A percentile compares a stretch with the other conserved stretches of the same genome.
phyloP scores from a whole-genome alignment of 495 filamentous ascomycete genomes.

The Cetradonia linearis region DNA sequence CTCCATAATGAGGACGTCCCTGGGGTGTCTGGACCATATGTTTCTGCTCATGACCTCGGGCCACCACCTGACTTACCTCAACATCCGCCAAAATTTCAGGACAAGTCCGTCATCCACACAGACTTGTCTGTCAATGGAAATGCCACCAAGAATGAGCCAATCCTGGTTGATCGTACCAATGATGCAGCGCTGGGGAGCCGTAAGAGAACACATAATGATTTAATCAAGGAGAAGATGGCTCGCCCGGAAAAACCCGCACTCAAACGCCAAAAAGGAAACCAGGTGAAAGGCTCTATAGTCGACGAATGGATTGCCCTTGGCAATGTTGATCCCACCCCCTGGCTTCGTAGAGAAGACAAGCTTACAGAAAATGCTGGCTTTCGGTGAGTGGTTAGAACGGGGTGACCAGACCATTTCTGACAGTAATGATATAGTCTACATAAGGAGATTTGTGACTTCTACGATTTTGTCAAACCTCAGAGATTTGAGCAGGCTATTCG shows the following conservation, averaged over 20 bases:
- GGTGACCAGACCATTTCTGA: slow-evolving; percentile 4
- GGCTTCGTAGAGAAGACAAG: slow-evolving; percentile 34
- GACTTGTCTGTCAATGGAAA: background rate
- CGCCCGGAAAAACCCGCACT: slow-evolving; percentile 16
- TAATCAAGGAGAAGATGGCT: slow-evolving; percentile 47
- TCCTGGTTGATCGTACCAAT: background rate
- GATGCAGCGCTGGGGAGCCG: slow-evolving; percentile 39
- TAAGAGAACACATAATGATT: slow-evolving; percentile 64
- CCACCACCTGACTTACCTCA: slow-evolving; percentile 18
- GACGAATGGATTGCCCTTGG: slow-evolving; percentile 45
- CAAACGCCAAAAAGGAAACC: slow-evolving; percentile 26
- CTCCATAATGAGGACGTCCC: slow-evolving; percentile 13
- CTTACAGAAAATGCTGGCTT: slow-evolving; percentile 27
- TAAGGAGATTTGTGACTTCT: slow-evolving; percentile 80
- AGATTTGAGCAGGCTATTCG: slow-evolving; percentile 67
- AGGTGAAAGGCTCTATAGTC: slow-evolving; percentile 40
- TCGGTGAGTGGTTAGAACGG: slow-evolving; percentile 14
- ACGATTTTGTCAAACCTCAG: slow-evolving; percentile 67
- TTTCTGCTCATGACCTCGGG: slow-evolving; percentile 16
- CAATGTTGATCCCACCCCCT: slow-evolving; percentile 47
- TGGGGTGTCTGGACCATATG: slow-evolving; percentile 1
- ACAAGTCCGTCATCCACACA: background rate
- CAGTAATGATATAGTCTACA: slow-evolving; percentile 48
- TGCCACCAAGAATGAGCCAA: background rate
- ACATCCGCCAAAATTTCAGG: background rate